Evolutionary conservation across 495 filamentous ascomycete genomes (phyloP), one percentile per base, ranked within the genome.

Genomic region (Lasiosphaeria miniovina): DNA sequence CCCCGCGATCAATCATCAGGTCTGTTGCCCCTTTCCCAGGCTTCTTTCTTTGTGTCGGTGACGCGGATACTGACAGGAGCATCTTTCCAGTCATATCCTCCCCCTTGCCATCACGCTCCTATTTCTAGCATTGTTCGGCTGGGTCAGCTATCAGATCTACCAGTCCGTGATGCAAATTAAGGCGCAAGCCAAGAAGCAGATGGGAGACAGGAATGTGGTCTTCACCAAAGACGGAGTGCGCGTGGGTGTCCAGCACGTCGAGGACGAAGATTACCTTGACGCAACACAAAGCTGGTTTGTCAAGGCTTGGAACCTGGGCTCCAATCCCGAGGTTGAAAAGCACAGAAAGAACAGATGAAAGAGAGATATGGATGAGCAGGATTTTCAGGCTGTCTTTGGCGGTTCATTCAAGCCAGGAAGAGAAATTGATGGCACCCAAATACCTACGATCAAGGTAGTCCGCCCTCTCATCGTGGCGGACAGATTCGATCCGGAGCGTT

Each of bases 171-270:
- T 81, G 62, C 82, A 90, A 66, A 86, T 96, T 61, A 81, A 85
- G 59, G 77, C 83, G 53, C 81, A 83, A 56, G 88, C 90, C 34
- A 81, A 77, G 41, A 76, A 86, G 67, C 87, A 88, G 68, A 89
- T 97, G 86, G 88, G 90, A 77, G 83, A 85, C 72, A 89, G 89
- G 76, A 86, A 96, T 68, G 79, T 96, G 34, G 75, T 83, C 36
- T 86, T 95, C 70, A 87, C 89, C 36, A 92, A 88, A 72, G 91
- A 95, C 61, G 93, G 93, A 12, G 76, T 93, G 77, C 88, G 85
- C 66, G 89, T 97, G 46, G 84, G 85, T 17, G 86, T 96, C 51
- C 89, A 88, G 77, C 82, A 93, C 60, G 65, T 91, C 33, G 77
- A 79, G 53, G 82, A 84, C 60, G 93, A 96, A 82, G 82, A 83